Percentiles rank a stretch among this genome's conserved stretches.
Evolutionary conservation across 2,329 filamentous ascomycete species (phyloP).

Genomic region (Phyllosticta paracitricarpa): DNA sequence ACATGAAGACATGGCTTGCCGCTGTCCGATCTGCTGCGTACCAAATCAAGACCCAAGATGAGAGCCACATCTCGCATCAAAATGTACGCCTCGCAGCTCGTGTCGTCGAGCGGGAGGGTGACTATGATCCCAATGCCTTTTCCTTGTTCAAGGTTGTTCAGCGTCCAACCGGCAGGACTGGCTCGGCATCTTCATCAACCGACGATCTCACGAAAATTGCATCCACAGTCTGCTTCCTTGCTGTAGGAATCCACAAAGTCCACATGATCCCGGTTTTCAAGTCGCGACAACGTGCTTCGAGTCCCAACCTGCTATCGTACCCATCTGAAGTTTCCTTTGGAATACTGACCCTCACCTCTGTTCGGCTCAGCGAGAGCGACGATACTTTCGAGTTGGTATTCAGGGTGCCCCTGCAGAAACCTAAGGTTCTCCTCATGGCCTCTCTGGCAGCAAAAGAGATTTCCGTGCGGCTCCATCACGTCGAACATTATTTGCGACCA

Average conservation of each 20-base stretch:
- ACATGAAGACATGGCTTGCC: slow-evolving; percentile 55
- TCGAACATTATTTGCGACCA: slow-evolving; percentile 54
- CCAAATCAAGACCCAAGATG: slow-evolving; percentile 42
- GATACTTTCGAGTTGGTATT: slow-evolving; percentile 60
- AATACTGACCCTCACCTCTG: slow-evolving; percentile 50
- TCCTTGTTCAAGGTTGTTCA: slow-evolving; percentile 60
- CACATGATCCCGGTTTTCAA: slow-evolving; percentile 59
- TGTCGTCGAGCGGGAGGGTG: slow-evolving; percentile 53
- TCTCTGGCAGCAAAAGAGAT: slow-evolving; percentile 56
- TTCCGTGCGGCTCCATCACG: slow-evolving; percentile 49
- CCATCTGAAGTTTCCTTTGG: slow-evolving; percentile 48
- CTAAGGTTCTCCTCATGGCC: slow-evolving; percentile 50
- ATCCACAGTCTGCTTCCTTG: slow-evolving; percentile 57
- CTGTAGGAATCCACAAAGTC: slow-evolving; percentile 58
- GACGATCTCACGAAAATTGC: slow-evolving; percentile 58
- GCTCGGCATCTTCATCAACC: slow-evolving; percentile 49
- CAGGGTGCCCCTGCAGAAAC: slow-evolving; percentile 46
- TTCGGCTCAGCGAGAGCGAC: slow-evolving; percentile 51
- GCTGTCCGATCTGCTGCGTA: slow-evolving; percentile 52
- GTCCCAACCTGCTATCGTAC: slow-evolving; percentile 42
- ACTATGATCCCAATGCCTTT: slow-evolving; percentile 59
- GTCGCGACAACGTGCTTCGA: slow-evolving; percentile 43
- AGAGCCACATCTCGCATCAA: slow-evolving; percentile 44
- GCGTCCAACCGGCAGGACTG: slow-evolving; percentile 47
- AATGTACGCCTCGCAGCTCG: slow-evolving; percentile 54